Percentiles rank a stretch among this genome's conserved stretches.
These are phyloP conservation scores for Wolfiporia cocos DNA, from an alignment of 1,284 basidiomycete genomes.

Conservation along the genomic window DNA sequence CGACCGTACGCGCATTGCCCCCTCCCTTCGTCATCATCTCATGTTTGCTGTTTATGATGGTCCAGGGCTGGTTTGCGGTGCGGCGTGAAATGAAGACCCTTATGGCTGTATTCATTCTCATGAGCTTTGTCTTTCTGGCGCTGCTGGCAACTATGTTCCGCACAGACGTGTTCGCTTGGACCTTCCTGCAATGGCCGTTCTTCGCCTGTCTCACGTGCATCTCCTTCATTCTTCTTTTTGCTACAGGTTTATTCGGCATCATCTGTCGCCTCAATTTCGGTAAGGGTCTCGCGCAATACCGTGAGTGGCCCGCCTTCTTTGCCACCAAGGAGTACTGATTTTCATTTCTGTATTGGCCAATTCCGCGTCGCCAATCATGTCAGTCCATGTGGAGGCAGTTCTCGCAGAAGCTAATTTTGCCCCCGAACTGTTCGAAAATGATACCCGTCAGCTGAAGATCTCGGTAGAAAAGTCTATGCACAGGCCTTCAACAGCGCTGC, in stretches of 20 bases:
- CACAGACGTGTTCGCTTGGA: slow-evolving; percentile 46
- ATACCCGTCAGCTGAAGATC: too few relatives aligned
- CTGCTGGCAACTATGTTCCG: slow-evolving; percentile 48
- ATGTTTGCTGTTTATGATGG: too few relatives aligned
- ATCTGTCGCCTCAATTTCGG: slow-evolving; percentile 45
- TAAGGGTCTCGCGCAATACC: slow-evolving; percentile 43
- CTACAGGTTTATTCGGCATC: slow-evolving; percentile 38
- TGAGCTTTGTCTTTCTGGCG: slow-evolving; percentile 32
- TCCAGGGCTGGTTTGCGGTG: slow-evolving; percentile 54
- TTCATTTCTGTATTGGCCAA: too few relatives aligned
- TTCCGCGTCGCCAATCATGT: too few relatives aligned
- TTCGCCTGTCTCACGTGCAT: slow-evolving; percentile 42
- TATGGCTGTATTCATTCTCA: slow-evolving; percentile 39
- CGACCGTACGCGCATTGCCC: too few relatives aligned
- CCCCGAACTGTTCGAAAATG: slow-evolving; percentile 42
- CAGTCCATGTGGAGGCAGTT: slow-evolving; percentile 40
- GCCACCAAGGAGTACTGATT: too few relatives aligned
- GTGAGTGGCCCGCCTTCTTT: too few relatives aligned
- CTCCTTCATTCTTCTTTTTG: slow-evolving; percentile 40
- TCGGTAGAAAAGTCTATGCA: too few relatives aligned
- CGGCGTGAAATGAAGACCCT: slow-evolving; percentile 36
- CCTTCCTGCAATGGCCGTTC: slow-evolving; percentile 51
- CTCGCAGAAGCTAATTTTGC: slow-evolving; percentile 38
- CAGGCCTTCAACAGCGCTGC: too few relatives aligned
- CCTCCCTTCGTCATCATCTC: too few relatives aligned